A percentile compares a stretch with the other conserved stretches of the same genome.
These are phyloP conservation scores for Elongisporangium senticosum DNA, from an alignment of 352 stramenopile genomes.

Conservation along the genomic window DNA sequence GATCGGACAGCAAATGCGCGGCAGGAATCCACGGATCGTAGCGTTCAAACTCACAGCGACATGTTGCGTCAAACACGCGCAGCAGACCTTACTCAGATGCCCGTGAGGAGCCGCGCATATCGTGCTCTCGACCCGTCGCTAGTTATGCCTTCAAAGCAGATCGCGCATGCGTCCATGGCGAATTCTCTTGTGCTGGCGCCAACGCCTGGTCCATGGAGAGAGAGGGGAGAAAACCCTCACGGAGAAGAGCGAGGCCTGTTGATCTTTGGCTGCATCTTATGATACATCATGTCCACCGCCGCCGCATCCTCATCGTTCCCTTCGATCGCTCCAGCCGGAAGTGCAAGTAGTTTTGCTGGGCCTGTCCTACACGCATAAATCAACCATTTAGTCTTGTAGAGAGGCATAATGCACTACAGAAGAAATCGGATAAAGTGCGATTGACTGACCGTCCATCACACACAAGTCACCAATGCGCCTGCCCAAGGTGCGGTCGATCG, in stretches of 20 bases:
- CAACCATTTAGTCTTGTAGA: background rate
- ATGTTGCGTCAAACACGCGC: constrained; percentile 20
- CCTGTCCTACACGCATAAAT: background rate
- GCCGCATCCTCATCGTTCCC: background rate
- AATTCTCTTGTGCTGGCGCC: background rate
- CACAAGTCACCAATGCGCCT: background rate
- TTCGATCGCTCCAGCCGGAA: background rate
- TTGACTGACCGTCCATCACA: background rate
- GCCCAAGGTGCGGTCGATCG: constrained; percentile 13
- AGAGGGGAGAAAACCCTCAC: background rate
- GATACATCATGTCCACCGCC: too few species aligned
- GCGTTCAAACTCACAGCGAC: constrained; percentile 19
- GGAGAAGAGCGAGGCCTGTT: background rate
- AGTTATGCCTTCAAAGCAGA: constrained; percentile 18
- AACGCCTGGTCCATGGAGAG: background rate
- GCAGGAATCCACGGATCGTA: constrained; percentile 27
- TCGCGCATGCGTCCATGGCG: constrained; percentile 16
- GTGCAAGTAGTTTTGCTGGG: background rate
- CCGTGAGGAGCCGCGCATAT: background rate
- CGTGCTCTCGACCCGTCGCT: background rate
- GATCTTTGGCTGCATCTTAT: too few species aligned
- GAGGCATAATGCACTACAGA: background rate
- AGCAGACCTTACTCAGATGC: constrained; percentile 21
- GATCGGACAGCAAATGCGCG: constrained; percentile 34
- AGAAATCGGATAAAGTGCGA: background rate